Base-by-base conservation (phyloP, 2,329 filamentous ascomycete genomes). In the Pestalotiopsis sp. region DNA sequence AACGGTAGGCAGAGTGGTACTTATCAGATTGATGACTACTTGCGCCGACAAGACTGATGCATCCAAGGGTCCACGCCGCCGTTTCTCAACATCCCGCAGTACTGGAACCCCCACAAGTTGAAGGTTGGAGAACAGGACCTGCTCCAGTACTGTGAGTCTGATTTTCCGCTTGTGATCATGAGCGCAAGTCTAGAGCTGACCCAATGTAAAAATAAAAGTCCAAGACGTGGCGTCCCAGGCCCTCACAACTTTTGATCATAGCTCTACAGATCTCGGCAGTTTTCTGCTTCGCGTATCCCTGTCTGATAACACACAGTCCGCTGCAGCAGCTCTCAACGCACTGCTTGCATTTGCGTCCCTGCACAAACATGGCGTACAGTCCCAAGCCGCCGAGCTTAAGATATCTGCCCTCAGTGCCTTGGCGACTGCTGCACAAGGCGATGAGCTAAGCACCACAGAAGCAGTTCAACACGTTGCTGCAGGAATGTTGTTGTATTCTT, bases 401-500 rank as follows among this genome's bases (percentile, higher is more conserved):
- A 71, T 75, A 13, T 58, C 68, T 14, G 73, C 72, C 3, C 38
- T 75, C 6, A 49, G 68, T 39, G 49, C 66, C 31, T 41, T 76
- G 65, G 58, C 45, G 5, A 63, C 65, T 20, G 68, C 65, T 27
- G 68, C 70, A 20, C 58, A 17, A 2, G 39, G 27, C 12, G 58
- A n/a, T 4, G 17, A 11, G 45, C 67, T 72, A 25, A 64, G 41
- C 49, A 55, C 65, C 4, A 67, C 65, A 14, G 75, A 76, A 62
- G 69, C 72, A 3, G 65, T 73, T 3, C 74, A 74, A 41, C 76
- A 77, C 65, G 66, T 74, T 36, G 76, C 72, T 13, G 67, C 76
- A 3, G 71, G 70, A 1, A 76, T 77, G 72, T 52, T 77, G 11
- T 52, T 77, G 13, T 76, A 67, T 66, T 76, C 74, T 3, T 72